Evolutionary conservation across 2,329 filamentous ascomycete genomes (phyloP).

Genomic region (Trichophyton verrucosum): DNA sequence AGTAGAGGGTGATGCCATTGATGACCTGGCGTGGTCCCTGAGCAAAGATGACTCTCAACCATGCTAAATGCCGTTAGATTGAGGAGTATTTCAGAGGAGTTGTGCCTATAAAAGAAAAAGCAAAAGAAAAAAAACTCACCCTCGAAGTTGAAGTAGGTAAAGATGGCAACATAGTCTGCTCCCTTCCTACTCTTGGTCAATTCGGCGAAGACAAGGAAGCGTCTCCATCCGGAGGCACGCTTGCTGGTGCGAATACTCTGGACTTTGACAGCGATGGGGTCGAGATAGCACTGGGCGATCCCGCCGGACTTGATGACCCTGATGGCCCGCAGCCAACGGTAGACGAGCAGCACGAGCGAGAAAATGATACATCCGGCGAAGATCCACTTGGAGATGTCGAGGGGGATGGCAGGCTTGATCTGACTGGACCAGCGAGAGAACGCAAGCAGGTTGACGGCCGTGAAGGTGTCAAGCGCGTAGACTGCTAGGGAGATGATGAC

Average conservation of each 20-base stretch:
- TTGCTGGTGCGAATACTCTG: slow-evolving; percentile 66
- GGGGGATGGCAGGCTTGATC: slow-evolving; percentile 64
- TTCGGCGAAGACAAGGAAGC: slow-evolving; percentile 85
- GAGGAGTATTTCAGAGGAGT: background rate
- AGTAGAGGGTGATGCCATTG: slow-evolving; percentile 79
- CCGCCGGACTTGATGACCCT: slow-evolving; percentile 74
- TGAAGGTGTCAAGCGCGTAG: slow-evolving; percentile 84
- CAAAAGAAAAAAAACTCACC: slow-evolving; percentile 25
- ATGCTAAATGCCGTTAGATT: slow-evolving; percentile 44
- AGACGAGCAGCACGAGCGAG: slow-evolving; percentile 69
- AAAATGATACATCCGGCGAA: slow-evolving; percentile 86
- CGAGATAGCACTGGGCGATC: slow-evolving; percentile 82
- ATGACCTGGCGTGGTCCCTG: slow-evolving; percentile 85
- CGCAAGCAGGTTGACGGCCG: slow-evolving; percentile 75
- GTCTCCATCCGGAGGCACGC: slow-evolving; percentile 63
- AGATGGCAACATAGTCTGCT: slow-evolving; percentile 77
- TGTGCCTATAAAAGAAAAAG: no score
- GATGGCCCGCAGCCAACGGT: slow-evolving; percentile 66
- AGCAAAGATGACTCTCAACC: slow-evolving; percentile 78
- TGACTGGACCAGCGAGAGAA: slow-evolving; percentile 83
- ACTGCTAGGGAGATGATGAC: slow-evolving; percentile 68
- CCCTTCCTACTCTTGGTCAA: slow-evolving; percentile 86
- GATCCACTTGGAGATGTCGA: slow-evolving; percentile 81
- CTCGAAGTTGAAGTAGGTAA: slow-evolving; percentile 75
- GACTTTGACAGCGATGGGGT: slow-evolving; percentile 70